These are phyloP conservation scores for Dactylellina sp. DNA, from an alignment of 2,329 filamentous ascomycete genomes.

Conservation along the genomic window DNA sequence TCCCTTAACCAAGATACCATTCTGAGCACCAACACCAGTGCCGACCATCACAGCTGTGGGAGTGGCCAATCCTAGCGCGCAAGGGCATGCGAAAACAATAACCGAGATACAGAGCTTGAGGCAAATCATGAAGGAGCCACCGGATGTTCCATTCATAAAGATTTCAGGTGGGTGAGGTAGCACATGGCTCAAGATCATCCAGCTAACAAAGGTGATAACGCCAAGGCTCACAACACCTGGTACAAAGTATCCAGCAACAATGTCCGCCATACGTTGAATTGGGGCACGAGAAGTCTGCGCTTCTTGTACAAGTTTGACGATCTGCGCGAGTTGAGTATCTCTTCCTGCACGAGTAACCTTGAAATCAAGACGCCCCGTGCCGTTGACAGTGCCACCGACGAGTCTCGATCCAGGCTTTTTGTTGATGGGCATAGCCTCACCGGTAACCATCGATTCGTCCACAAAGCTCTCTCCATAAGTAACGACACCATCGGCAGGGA, in stretches of 20 bases:
- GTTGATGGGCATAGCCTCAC: conserved; percentile 93
- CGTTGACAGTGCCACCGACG: conserved; percentile 96
- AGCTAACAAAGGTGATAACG: conserved; percentile 83
- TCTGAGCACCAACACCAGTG: conserved; percentile 93
- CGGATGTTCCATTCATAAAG: conserved; percentile 81
- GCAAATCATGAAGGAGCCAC: conserved; percentile 95
- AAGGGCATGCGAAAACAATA: conserved; percentile 97
- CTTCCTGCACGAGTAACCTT: conserved; percentile 90
- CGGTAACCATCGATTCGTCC: conserved; percentile 98
- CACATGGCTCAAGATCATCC: conserved; percentile 94
- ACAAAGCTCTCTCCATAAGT: conserved; percentile 91
- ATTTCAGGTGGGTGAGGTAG: conserved; percentile 86
- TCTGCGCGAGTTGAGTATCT: conserved; percentile 96
- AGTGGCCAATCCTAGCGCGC: conserved; percentile 92
- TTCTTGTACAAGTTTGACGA: conserved; percentile 97
- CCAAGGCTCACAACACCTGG: conserved; percentile 88
- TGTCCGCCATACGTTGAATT: conserved; percentile 92
- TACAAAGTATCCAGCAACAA: conserved; percentile 92
- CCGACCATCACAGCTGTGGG: conserved; percentile 99
- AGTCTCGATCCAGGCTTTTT: conserved; percentile 83
- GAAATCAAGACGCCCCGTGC: conserved; percentile 89
- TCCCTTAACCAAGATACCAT: conserved; percentile 97
- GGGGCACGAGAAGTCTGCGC: conserved; percentile 94
- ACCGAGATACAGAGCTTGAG: conserved; percentile 98
- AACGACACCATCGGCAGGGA: conserved; percentile 89